Conservation (phyloP, 345 rosid species). For the Eucalyptus dawsonii region DNA sequence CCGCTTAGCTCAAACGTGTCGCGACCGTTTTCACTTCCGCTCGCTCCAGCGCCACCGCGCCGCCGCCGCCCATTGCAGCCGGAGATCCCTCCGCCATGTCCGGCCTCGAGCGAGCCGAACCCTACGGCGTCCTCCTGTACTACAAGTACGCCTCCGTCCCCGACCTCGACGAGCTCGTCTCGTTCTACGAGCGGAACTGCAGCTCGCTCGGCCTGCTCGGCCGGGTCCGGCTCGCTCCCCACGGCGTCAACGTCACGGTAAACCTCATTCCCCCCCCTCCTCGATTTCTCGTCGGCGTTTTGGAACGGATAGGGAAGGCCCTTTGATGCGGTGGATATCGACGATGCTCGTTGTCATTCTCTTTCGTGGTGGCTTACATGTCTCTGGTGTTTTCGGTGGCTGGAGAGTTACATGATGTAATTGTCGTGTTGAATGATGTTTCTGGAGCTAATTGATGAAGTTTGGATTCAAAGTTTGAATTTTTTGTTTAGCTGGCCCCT, state of each 20-base stretch:
- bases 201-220: constrained; percentile 62
- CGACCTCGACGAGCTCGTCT: constrained; percentile 45
- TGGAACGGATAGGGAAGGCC: not conserved
- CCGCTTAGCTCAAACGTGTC: not conserved
- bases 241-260: constrained; percentile 93
- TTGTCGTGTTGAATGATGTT: not conserved
- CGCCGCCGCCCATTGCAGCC: not conserved
- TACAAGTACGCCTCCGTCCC: constrained; percentile 54
- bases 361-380: not conserved
- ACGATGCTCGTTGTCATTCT: not conserved
- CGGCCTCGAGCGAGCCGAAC: not conserved
- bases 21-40: not conserved
- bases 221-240: constrained; percentile 69
- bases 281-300: not conserved
- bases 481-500: not conserved
- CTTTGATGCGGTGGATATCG: not conserved
- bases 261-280: not conserved
- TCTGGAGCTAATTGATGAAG: not conserved
- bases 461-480: not conserved
- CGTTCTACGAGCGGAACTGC: constrained; percentile 79
- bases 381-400: not conserved
- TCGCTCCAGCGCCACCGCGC: not conserved
- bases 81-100: not conserved
- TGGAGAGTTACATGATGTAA: not conserved
- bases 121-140: constrained; percentile 67